Base-by-base conservation (phyloP, 257 asterid genomes). In the Scutellaria baicalensis region DNA sequence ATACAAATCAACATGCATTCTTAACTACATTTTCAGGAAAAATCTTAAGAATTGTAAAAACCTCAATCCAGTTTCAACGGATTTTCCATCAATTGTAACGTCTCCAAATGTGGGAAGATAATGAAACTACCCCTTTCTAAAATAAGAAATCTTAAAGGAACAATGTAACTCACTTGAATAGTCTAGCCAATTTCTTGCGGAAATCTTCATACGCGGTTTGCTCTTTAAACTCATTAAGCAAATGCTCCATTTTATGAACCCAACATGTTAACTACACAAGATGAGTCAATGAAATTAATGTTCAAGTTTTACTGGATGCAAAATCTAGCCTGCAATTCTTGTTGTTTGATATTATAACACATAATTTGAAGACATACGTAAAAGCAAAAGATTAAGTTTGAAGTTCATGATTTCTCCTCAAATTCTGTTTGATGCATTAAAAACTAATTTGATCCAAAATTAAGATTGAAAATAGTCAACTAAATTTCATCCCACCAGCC, bases 11-110 rank as follows among this genome's bases (percentile, higher is more conserved):
- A n/a, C n/a, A n/a, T n/a, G n/a, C n/a, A n/a, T n/a, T n/a, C n/a
- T n/a, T n/a, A n/a, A n/a, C n/a, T n/a, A n/a, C n/a, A n/a, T n/a
- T n/a, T n/a, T n/a, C 64, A n/a, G n/a, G n/a, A n/a, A n/a, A n/a
- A n/a, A n/a, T n/a, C n/a, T n/a, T n/a, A n/a, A n/a, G n/a, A n/a
- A n/a, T n/a, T n/a, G n/a, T n/a, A n/a, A 71, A 67, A 72, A 93
- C 98, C 97, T 93, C 96, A 3, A 72, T 80, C 95, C 96, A 90
- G 81, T 88, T 90, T 61, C 86, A 42, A 61, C 74, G 9, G 95
- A 92, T 77, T 90, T 90, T 75, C 97, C 96, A n/a, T 92, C 90
- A 69, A 64, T 80, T 88, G 9, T 92, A 88, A 14, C 84, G 85
- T 61, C 98, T 93, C 79, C 78, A 74, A 65, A 73, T 50, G 77